A percentile compares a stretch with the other conserved stretches of the same genome.
These are phyloP conservation scores for Gossypium ekmanianum DNA, from an alignment of 345 rosid genomes.

Conservation along the genomic window DNA sequence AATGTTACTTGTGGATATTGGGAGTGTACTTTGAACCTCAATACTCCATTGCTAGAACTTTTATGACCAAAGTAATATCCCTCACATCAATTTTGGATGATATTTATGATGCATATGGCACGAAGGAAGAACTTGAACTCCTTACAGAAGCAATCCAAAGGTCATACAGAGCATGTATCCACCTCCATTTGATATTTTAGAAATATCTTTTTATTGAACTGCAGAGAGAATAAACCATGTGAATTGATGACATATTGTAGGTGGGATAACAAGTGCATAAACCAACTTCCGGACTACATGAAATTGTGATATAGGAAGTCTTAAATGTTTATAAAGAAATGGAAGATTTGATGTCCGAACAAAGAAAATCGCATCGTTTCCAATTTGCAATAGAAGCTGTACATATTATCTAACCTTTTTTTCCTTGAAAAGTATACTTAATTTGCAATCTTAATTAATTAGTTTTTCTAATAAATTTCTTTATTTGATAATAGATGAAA, in stretches of 20 bases:
- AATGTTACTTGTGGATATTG: slow-evolving; percentile 24
- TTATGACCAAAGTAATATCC: slow-evolving; percentile 14
- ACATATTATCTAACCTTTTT: neutral
- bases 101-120: slow-evolving; percentile 23
- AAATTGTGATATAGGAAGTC: neutral
- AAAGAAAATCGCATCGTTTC: neutral
- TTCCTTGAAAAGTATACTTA: no score
- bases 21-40: slow-evolving; percentile 18
- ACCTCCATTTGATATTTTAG: no score
- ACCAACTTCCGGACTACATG: neutral
- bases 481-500: slow-evolving; percentile 1
- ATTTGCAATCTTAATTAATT: neutral
- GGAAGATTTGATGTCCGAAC: neutral
- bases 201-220: no score
- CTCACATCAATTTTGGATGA: slow-evolving; percentile 22
- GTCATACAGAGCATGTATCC: neutral
- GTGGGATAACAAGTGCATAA: neutral
- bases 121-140: slow-evolving; percentile 17
- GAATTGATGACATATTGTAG: neutral
- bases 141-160: slow-evolving; percentile 22
- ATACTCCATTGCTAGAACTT: slow-evolving; percentile 15
- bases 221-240: neutral
- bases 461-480: neutral
- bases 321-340: neutral
- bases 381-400: neutral